Evolutionary conservation across 169 alveolate species (phyloP).

Genomic region (Cryptosporidium viatorum): DNA sequence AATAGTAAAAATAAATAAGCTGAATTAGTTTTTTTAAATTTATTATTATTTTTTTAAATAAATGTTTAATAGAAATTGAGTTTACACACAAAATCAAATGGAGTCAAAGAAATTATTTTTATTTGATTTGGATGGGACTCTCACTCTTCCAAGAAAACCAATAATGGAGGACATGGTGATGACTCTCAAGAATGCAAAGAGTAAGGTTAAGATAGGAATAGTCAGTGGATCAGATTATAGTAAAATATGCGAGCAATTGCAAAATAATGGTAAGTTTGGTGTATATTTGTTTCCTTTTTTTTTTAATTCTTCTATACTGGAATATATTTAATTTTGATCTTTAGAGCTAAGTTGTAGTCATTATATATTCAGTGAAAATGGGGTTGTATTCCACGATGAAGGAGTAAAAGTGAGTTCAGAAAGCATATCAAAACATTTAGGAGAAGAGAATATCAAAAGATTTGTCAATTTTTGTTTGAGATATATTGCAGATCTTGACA

Average conservation of each 20-base stretch:
- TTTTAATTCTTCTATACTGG: not conserved
- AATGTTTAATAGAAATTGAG: not conserved
- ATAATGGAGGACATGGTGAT: slow-evolving; percentile 85
- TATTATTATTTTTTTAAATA: too few relatives aligned
- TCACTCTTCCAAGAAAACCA: slow-evolving; percentile 86
- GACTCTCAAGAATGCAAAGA: slow-evolving; percentile 78
- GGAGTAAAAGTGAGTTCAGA: slow-evolving; percentile 84
- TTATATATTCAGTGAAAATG: slow-evolving; percentile 91
- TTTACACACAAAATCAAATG: not conserved
- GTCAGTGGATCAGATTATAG: slow-evolving; percentile 89
- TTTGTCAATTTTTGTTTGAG: slow-evolving; percentile 89
- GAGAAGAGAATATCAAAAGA: slow-evolving; percentile 87
- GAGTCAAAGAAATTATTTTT: slow-evolving; percentile 61
- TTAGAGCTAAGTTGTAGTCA: slow-evolving; percentile 77
- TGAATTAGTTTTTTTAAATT: not conserved
- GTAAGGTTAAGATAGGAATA: slow-evolving; percentile 82
- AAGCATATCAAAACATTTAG: slow-evolving; percentile 83
- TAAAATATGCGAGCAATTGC: slow-evolving; percentile 83
- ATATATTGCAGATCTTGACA: slow-evolving; percentile 90
- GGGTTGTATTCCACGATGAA: slow-evolving; percentile 86
- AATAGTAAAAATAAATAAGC: not conserved
- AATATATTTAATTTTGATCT: too few relatives aligned
- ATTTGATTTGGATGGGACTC: slow-evolving; percentile 94
- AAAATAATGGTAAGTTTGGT: slow-evolving; percentile 74
- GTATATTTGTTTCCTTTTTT: not conserved